Conservation (phyloP, 2,329 filamentous ascomycete species). For the Setomelanomma holmii region DNA sequence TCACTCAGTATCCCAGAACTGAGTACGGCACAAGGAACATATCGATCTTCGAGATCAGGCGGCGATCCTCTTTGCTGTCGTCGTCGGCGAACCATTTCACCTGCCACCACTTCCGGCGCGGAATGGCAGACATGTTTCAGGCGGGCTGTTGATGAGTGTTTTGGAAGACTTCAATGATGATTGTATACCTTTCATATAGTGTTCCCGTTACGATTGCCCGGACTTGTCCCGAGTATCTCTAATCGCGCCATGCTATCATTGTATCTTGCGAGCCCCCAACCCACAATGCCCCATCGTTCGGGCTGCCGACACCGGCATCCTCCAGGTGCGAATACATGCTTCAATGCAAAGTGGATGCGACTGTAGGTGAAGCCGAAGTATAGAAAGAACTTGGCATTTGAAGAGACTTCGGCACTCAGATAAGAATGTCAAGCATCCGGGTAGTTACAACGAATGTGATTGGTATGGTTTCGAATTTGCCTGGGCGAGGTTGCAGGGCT, state of each 20-base stretch:
- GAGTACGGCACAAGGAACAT: constrained; percentile 62
- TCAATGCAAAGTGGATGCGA: not conserved
- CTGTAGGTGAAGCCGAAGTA: not conserved
- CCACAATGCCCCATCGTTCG: not conserved
- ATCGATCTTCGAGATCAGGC: constrained; percentile 62
- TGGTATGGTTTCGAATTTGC: not conserved
- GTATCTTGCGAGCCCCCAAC: not conserved
- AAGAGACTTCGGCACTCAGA: not conserved
- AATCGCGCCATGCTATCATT: not conserved
- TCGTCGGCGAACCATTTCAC: constrained; percentile 32
- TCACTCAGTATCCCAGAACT: constrained; percentile 63
- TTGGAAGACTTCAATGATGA: not conserved
- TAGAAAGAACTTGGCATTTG: not conserved
- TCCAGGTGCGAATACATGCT: not conserved
- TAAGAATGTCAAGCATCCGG: not conserved
- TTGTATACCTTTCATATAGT: not conserved
- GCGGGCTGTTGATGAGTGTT: not conserved
- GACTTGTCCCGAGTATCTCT: not conserved
- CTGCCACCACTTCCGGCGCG: constrained; percentile 19
- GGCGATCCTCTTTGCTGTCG: constrained; percentile 57
- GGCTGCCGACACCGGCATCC: not conserved
- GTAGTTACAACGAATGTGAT: too few species aligned
- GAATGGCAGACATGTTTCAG: constrained; percentile 1
- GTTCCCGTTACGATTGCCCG: not conserved
- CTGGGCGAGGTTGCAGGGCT: constrained; percentile 25